Percentiles rank a stretch among this genome's conserved stretches.
phyloP scores from a whole-genome alignment of 805 yeast genomes.

The Candida ponderosae region DNA sequence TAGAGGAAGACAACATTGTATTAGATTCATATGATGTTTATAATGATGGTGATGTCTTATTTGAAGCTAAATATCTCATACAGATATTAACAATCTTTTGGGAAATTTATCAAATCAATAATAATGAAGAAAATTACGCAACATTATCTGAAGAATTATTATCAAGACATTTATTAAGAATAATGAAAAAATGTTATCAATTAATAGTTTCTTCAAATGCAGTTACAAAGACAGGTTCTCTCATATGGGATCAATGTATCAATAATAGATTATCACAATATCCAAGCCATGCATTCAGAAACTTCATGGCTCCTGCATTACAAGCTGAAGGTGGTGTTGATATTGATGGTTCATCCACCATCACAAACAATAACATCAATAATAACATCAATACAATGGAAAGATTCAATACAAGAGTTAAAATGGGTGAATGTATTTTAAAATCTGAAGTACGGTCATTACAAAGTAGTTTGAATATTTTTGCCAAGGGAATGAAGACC shows the following conservation, averaged over 20 bases:
- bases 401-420: conserved; percentile 18
- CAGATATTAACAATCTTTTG: conserved; percentile 40
- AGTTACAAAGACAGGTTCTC: conserved; percentile 30
- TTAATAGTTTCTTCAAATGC: conserved; percentile 39
- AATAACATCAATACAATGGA: conserved; percentile 4
- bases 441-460: conserved; percentile 49
- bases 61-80: conserved; percentile 49
- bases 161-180: conserved; percentile 34
- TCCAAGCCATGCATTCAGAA: conserved; percentile 29
- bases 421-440: conserved; percentile 49
- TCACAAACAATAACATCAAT: no score
- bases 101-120: conserved; percentile 17
- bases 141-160: conserved; percentile 9
- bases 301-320: conserved; percentile 13
- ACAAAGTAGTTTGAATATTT: conserved; percentile 24
- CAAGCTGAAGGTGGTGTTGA: no score
- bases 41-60: conserved; percentile 43
- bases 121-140: conserved; percentile 13
- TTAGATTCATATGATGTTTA: conserved; percentile 60
- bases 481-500: conserved; percentile 26
- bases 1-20: conserved; percentile 32
- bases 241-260: conserved; percentile 21
- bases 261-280: conserved; percentile 34
- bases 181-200: conserved; percentile 54
- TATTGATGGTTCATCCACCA: no score